Conservation (phyloP, 2,329 filamentous ascomycete genomes). For the Colletotrichum australisinense region DNA sequence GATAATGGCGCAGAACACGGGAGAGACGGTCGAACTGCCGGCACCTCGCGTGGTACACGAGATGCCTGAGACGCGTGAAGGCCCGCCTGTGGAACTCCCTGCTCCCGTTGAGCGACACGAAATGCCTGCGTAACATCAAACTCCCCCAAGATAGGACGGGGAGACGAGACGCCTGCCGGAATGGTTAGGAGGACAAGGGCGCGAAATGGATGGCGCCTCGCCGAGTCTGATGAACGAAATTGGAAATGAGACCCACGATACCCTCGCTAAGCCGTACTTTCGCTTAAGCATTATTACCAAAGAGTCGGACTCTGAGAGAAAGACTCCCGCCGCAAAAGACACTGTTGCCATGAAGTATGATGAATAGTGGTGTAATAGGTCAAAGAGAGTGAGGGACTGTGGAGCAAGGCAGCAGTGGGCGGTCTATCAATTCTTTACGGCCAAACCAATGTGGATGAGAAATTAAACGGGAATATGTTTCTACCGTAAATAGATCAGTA, state of each 20-base stretch:
- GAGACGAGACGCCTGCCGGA: too few relatives aligned
- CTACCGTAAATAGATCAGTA: conserved; percentile 11
- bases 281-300: conserved; percentile 15
- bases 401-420: not conserved
- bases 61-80: conserved; percentile 32
- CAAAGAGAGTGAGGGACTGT: not conserved
- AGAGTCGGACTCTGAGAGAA: conserved; percentile 9
- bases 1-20: conserved; percentile 6
- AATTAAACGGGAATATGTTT: not conserved
- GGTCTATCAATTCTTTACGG: not conserved
- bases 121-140: conserved; percentile 13
- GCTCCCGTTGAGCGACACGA: conserved; percentile 30
- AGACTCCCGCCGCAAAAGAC: not conserved
- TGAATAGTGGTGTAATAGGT: conserved; percentile 6
- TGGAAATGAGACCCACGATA: conserved; percentile 32
- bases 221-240: conserved; percentile 15
- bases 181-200: not conserved
- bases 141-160: too few relatives aligned
- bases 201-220: not conserved
- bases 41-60: conserved; percentile 29
- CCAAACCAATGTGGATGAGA: conserved; percentile 1
- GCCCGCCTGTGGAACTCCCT: conserved; percentile 20
- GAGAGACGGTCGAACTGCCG: conserved; percentile 20
- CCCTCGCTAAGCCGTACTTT: conserved; percentile 28
- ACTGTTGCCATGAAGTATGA: not conserved